Evolutionary conservation across 176 grass and related monocot genomes (phyloP).

Genomic region (Rhynchospora pubera): DNA sequence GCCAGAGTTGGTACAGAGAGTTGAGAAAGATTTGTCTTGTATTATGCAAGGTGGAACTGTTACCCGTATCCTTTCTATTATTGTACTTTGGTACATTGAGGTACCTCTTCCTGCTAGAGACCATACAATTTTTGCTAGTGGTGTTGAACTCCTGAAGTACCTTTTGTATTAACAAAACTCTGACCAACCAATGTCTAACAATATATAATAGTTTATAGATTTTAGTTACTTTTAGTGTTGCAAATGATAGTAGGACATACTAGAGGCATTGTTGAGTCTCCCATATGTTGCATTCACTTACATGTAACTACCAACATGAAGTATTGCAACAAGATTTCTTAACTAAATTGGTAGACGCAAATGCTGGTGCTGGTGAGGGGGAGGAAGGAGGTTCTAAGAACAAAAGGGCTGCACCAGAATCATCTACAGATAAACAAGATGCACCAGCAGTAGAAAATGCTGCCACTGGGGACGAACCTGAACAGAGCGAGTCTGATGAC

Average conservation of each 20-base stretch:
- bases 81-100: conserved; percentile 11
- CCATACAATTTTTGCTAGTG: neutral
- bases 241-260: neutral
- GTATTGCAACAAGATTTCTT: neutral
- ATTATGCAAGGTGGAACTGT: conserved; percentile 61
- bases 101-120: neutral
- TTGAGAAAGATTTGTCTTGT: conserved; percentile 62
- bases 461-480: conserved; percentile 52
- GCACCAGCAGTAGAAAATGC: conserved; percentile 27
- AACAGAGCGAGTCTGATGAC: conserved; percentile 75
- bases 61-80: conserved; percentile 54
- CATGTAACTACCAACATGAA: neutral
- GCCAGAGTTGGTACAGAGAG: conserved; percentile 66
- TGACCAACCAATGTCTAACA: neutral
- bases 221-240: neutral
- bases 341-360: conserved; percentile 34
- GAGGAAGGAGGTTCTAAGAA: conserved; percentile 33
- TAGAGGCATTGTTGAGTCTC: neutral
- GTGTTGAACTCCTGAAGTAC: neutral
- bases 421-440: conserved; percentile 37
- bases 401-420: conserved; percentile 43
- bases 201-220: neutral
- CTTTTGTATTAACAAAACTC: neutral
- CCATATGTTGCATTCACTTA: neutral
- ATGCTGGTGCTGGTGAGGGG: conserved; percentile 33